phyloP scores from a whole-genome alignment of 208 protist genomes.

The Leishmania tropica region DNA sequence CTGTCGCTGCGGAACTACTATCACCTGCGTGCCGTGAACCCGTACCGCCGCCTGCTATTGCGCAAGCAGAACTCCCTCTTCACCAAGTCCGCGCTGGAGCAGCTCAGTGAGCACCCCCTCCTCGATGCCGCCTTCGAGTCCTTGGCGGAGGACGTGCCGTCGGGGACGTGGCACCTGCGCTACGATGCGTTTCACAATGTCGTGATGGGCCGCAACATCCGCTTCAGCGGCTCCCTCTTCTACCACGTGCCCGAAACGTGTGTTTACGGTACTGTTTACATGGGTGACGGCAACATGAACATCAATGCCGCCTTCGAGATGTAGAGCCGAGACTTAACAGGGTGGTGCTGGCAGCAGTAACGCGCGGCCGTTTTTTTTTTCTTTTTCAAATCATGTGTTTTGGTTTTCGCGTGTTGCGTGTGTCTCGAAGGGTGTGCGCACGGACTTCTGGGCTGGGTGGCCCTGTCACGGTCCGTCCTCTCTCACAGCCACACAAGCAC shows the following conservation, averaged over 20 bases:
- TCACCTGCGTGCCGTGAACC: conserved; percentile 73
- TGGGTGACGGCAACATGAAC: conserved; percentile 88
- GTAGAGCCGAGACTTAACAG: conserved; percentile 8
- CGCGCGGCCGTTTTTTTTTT: neutral
- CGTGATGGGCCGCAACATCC: conserved; percentile 66
- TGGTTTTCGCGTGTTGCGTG: neutral
- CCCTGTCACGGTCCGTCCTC: too few relatives aligned
- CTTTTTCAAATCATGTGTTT: neutral
- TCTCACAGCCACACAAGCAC: neutral
- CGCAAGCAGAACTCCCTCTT: conserved; percentile 38
- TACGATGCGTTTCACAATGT: conserved; percentile 74
- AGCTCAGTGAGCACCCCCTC: conserved; percentile 54
- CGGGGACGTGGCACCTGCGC: conserved; percentile 70
- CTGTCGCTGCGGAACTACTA: conserved; percentile 83
- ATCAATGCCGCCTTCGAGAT: conserved; percentile 78
- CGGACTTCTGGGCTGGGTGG: neutral
- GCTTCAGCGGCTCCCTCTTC: conserved; percentile 76
- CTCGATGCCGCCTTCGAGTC: conserved; percentile 76
- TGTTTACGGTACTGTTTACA: conserved; percentile 80
- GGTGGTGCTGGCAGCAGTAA: neutral
- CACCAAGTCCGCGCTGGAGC: conserved; percentile 65
- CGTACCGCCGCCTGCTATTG: conserved; percentile 65
- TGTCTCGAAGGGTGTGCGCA: neutral
- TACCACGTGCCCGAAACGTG: conserved; percentile 84
- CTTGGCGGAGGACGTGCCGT: conserved; percentile 75